Base-by-base conservation (phyloP, 345 rosid species). In the Rhodamnia rubescens region DNA sequence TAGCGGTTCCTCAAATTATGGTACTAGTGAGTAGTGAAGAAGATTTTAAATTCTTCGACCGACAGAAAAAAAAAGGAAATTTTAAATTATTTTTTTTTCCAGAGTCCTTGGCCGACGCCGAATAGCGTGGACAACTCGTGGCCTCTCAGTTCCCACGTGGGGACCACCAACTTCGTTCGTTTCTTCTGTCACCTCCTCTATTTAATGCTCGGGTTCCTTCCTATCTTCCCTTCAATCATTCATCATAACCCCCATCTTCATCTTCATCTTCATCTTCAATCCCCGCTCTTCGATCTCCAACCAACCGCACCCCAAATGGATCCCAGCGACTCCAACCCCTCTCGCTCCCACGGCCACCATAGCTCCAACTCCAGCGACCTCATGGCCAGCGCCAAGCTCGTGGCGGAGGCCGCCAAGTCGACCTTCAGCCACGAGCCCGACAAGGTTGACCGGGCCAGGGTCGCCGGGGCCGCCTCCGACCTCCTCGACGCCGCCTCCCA, bases 391-490 rank as follows among this genome's bases (percentile, higher is more conserved):
- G 94, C 97, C 59, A 94, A 95, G 90, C 36, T 88, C 81, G 92
- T 94, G 85, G 94, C 98, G 3, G 93, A 82, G 64, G 96, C 96
- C 7, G 95, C 94, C 57, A 88, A 90, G 78, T 59, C 92, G 83
- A 81, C 95, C 1, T 59, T 95, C 74, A 51, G 80, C 89, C 82
- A 87, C 84, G 90, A 91, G 56, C 57, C 88, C 8, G 89, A 86
- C 87, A 90, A 91, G 83, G 85, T 94, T 50, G 97, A 95, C 90
- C 91, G 88, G 81, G 93, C 52, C 32, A 90, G 87, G 88, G 94
- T 85, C 54, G 95, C 97, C 42, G 95, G 85, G 10, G 97, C 97
- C 40, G 88, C 90, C 27, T 94, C 87, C 26, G 92, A 95, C 88
- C 90, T 94, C 86, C 85, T 95, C 36, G 91, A 52, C 49, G 97